Base-by-base conservation (phyloP, 208 protist genomes). In the Kentomonas sorsogonicus region DNA sequence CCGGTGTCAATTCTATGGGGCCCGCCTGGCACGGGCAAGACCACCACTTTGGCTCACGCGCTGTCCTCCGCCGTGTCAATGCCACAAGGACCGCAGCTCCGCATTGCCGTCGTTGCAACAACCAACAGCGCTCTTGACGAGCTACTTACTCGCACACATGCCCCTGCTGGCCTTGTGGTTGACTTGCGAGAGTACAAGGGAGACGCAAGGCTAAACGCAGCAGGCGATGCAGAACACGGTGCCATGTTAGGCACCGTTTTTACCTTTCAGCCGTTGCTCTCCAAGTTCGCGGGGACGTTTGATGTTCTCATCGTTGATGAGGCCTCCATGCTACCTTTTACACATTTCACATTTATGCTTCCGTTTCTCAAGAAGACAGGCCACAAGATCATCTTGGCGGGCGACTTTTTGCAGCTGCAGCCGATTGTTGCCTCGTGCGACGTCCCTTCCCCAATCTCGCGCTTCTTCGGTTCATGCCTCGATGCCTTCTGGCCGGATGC, bases 261-360 rank as follows among this genome's bases (percentile, higher is more conserved):
- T n/a, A n/a, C n/a, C n/a, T n/a, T n/a, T n/a, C n/a, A n/a, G n/a
- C n/a, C n/a, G n/a, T n/a, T n/a, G n/a, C n/a, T n/a, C n/a, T n/a
- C n/a, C 46, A 9, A 52, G n/a, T 48, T 40, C 36, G 11, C 11
- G 46, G 5, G 34, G 11, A 52, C 9, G 7, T 68, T 68, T 27
- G 62, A 68, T 40, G 41, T 68, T 6, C 43, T 68, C 13, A 39
- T 68, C 30, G 26, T 68, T 15, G 62, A 68, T 31, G 62, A 68
- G 33, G 62, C 44, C 7, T 68, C 62, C n/a, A 44, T 47, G 38
- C 18, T 61, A 25, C 62, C 62, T 20, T 30, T 38, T 16, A 20
- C 46, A 23, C 22, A 54, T 22, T 5, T 26, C 16, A 33, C 38
- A 4, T 33, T 68, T 15, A 41, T 38, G 9, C 46, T 33, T 3